A percentile compares a stretch with the other conserved stretches of the same genome.
These are phyloP conservation scores for Herpetospermum pedunculosum DNA, from an alignment of 306 rosid species.

Conservation along the genomic window DNA sequence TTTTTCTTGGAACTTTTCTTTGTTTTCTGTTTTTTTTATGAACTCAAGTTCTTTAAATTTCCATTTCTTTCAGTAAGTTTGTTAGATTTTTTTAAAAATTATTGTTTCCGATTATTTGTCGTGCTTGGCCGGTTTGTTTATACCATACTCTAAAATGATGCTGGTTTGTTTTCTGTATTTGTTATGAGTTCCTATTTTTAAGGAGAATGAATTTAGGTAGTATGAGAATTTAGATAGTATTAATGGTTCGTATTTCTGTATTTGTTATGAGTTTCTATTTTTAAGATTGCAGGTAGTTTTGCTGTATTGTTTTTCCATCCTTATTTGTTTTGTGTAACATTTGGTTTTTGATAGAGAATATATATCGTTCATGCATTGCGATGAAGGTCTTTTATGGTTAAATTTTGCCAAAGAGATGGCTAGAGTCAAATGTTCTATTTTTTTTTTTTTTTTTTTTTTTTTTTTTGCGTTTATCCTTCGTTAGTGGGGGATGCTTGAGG, in stretches of 20 bases:
- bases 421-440: not conserved
- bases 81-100: too few species aligned
- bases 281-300: too few species aligned
- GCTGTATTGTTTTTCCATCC: not conserved
- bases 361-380: too few species aligned
- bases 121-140: too few species aligned
- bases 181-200: not conserved
- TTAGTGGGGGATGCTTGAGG: not conserved
- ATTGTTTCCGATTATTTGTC: too few species aligned
- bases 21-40: too few species aligned
- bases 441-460: too few species aligned
- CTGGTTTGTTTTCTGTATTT: not conserved
- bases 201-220: not conserved
- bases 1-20: too few species aligned
- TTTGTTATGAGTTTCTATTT: not conserved
- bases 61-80: too few species aligned
- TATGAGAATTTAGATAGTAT: too few species aligned
- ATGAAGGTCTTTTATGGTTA: not conserved
- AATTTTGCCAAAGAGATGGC: not conserved
- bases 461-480: not conserved
- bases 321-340: not conserved
- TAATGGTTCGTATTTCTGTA: not conserved
- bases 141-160: too few species aligned
- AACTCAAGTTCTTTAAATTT: too few species aligned
- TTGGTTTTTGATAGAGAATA: not conserved